Evolutionary conservation across 2,329 filamentous ascomycete genomes (phyloP).

Genomic region (Paraconiothyrium sp.): DNA sequence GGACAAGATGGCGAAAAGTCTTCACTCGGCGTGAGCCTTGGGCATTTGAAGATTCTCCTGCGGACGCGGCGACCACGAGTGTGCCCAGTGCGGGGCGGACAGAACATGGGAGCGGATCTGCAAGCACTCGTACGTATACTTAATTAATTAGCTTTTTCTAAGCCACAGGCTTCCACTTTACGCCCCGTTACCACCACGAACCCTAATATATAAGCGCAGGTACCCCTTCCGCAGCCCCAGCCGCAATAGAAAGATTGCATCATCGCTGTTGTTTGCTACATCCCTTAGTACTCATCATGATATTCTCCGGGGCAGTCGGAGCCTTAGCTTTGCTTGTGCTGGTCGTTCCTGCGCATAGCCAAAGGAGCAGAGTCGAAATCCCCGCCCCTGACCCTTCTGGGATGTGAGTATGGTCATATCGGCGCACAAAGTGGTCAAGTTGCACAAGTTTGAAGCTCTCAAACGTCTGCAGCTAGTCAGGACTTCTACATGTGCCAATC

Average conservation of each 20-base stretch:
- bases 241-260: neutral
- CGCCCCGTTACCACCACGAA: neutral
- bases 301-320: constrained; percentile 4
- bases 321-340: neutral
- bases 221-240: neutral
- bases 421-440: no score
- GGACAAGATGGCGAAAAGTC: constrained; percentile 1
- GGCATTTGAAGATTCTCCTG: neutral
- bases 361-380: neutral
- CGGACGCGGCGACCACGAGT: neutral
- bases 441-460: no score
- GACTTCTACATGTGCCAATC: no score
- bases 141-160: neutral
- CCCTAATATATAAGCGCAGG: constrained; percentile 3
- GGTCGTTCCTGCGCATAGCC: neutral
- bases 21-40: neutral
- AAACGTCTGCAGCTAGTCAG: no score
- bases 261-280: neutral
- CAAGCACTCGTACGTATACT: constrained; percentile 5
- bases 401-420: no score
- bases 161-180: neutral
- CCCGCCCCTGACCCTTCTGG: constrained; percentile 8
- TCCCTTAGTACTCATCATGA: constrained; percentile 1
- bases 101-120: neutral
- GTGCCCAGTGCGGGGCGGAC: neutral